A percentile compares a stretch with the other conserved stretches of the same genome.
Conservation (phyloP, 371 early-diverging fungal genomes). For the Circinella minor region DNA sequence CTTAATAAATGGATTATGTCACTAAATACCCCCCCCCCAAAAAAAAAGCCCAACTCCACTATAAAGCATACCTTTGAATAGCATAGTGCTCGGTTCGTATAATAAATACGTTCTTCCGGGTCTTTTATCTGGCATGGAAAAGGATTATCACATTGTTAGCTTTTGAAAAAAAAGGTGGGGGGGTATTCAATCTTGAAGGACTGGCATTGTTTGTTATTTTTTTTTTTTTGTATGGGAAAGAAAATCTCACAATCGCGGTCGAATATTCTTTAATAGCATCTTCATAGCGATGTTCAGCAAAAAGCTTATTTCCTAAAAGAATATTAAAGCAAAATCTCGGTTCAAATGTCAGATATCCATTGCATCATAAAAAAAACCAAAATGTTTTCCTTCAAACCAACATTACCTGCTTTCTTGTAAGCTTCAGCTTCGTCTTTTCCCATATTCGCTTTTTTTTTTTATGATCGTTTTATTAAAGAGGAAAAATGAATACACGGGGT, state of each 20-base stretch:
- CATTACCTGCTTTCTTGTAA: conserved; percentile 5
- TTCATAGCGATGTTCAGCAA: conserved; percentile 58
- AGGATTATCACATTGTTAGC: not conserved
- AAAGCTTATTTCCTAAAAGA: conserved; percentile 58
- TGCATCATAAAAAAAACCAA: not conserved
- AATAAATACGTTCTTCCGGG: conserved; percentile 67
- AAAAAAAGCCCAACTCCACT: not conserved
- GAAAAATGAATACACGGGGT: not conserved
- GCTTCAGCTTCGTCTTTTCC: conserved; percentile 4
- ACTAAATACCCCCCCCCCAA: not conserved
- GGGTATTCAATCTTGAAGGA: too few relatives aligned
- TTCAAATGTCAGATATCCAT: not conserved
- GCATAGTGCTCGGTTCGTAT: conserved; percentile 81
- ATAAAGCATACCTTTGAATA: conserved; percentile 60
- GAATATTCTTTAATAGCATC: conserved; percentile 79
- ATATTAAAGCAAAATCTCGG: not conserved
- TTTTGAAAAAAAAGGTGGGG: not conserved
- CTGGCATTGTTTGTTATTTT: too few relatives aligned
- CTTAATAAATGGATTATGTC: too few relatives aligned
- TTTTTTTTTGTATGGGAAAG: too few relatives aligned
- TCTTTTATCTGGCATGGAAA: conserved; percentile 60
- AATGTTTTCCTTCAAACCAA: not conserved
- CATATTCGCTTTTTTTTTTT: not conserved
- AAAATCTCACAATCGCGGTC: conserved; percentile 65
- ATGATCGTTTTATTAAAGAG: not conserved